Conservation (phyloP, 2,329 filamentous ascomycete species). For the Thelonectria olida region DNA sequence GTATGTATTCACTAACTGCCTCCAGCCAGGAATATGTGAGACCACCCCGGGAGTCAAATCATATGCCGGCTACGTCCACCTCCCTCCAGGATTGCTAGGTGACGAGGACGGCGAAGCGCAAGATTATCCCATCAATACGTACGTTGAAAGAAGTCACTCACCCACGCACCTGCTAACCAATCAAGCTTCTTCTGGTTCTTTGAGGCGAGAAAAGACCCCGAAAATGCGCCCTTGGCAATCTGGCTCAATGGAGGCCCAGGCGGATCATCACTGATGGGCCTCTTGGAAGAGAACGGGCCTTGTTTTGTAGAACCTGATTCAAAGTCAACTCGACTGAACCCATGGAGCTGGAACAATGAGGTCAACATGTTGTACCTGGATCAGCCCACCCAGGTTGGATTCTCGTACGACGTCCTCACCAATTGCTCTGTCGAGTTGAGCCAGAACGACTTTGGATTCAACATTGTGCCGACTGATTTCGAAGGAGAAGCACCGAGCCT, state of each 20-base stretch:
- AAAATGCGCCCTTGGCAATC: conserved; percentile 53
- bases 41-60: conserved; percentile 32
- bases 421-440: conserved; percentile 66
- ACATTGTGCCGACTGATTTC: conserved; percentile 49
- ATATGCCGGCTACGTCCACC: conserved; percentile 65
- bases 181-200: conserved; percentile 43
- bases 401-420: conserved; percentile 71
- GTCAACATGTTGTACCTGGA: conserved; percentile 65
- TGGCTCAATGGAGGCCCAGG: conserved; percentile 71
- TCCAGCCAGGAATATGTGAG: conserved; percentile 64
- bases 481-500: conserved; percentile 48
- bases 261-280: conserved; percentile 40
- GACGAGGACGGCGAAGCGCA: conserved; percentile 9
- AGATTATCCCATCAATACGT: conserved; percentile 30
- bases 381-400: conserved; percentile 73
- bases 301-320: conserved; percentile 58
- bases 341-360: conserved; percentile 71
- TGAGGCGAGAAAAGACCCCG: conserved; percentile 36
- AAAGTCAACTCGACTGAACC: conserved; percentile 62
- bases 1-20: background rate
- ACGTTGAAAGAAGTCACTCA: background rate
- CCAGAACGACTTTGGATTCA: conserved; percentile 59
- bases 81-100: conserved; percentile 26
- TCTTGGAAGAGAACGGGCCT: conserved; percentile 54
- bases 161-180: background rate